Evolutionary conservation across 768 basidiomycete genomes (phyloP).

Genomic region (Sarcodon aspratus): DNA sequence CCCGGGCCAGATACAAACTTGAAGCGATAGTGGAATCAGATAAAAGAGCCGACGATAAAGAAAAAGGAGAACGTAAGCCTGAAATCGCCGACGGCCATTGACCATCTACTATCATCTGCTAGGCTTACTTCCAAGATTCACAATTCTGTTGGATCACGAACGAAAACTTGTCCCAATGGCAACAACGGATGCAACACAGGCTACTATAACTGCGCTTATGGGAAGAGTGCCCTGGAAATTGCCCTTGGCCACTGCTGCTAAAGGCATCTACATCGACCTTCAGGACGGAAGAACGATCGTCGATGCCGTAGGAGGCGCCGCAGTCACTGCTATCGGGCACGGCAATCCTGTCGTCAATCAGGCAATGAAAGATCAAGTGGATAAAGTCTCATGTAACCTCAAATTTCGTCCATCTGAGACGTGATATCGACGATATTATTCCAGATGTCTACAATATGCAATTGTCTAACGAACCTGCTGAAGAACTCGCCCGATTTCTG

Average conservation of each 20-base stretch:
- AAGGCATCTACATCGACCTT: slow-evolving; percentile 64
- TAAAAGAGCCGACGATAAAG: too few relatives aligned
- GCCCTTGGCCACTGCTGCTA: slow-evolving; percentile 50
- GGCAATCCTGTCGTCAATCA: slow-evolving; percentile 60
- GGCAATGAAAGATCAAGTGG: slow-evolving; percentile 72
- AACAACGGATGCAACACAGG: too few relatives aligned
- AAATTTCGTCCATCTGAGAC: background rate
- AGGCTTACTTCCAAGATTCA: too few relatives aligned
- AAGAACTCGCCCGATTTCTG: slow-evolving; percentile 60
- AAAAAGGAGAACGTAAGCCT: too few relatives aligned
- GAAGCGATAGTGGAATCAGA: too few relatives aligned
- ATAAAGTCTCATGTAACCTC: slow-evolving; percentile 61
- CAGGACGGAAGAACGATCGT: slow-evolving; percentile 59
- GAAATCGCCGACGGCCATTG: too few relatives aligned
- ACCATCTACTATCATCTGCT: too few relatives aligned
- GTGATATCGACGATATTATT: background rate
- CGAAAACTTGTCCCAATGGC: too few relatives aligned
- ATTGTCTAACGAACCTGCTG: slow-evolving; percentile 70
- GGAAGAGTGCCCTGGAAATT: slow-evolving; percentile 60
- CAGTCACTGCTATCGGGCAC: slow-evolving; percentile 71
- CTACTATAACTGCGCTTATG: slow-evolving; percentile 11
- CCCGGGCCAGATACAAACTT: too few relatives aligned
- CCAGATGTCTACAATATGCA: slow-evolving; percentile 85
- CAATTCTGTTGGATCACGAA: too few relatives aligned
- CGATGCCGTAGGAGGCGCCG: slow-evolving; percentile 80